Base-by-base conservation (phyloP, 225 moss, liverwort and hornwort species). In the Sphagnum contortum region DNA sequence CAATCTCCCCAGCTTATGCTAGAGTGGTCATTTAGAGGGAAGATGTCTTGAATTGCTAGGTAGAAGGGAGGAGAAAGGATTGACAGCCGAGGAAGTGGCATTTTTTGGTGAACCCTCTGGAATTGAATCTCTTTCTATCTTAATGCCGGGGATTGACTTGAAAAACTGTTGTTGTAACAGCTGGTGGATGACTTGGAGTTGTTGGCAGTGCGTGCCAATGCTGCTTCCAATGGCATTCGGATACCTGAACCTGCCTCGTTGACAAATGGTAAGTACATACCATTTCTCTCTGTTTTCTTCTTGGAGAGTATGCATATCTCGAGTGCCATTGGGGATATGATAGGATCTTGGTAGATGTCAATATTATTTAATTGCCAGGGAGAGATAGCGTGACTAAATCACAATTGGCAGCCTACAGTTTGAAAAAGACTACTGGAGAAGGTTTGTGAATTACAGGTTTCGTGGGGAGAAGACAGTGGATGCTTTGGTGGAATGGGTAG, bases 181-280 rank as follows among this genome's bases (percentile, higher is more conserved):
- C 85, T 93, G 74, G 90, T 84, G 69, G 93, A 93, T 57, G 93
- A 98, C 68, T 76, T 98, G 76, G 96, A 98, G 80, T 77, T 93
- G 73, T 83, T 98, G 57, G 83, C 89, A 48, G 77, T 91, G 47
- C 88, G 93, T 66, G 83, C 89, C 46, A 87, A 84, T 84, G 85
- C 82, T 50, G 61, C 83, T 48, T 74, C 76, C 10, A 84, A 89
- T 87, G 89, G 83, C 65, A 64, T 93, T 3, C 83, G 89, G 61
- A 82, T 93, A 64, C 80, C 89, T 77, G 92, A 93, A 62, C 63
- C 81, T 47, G 62, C 73, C 9, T 57, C 73, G 47, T 65, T 80
- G 62, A 64, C 61, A 49, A 88, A 80, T 73, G 95, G 95, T 88
- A 80, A 54, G 69, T 66, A 61, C 49, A 9, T 52, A 9, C 11